phyloP scores from a whole-genome alignment of 2,329 filamentous ascomycete species.

The Teratosphaeriaceae sp. region DNA sequence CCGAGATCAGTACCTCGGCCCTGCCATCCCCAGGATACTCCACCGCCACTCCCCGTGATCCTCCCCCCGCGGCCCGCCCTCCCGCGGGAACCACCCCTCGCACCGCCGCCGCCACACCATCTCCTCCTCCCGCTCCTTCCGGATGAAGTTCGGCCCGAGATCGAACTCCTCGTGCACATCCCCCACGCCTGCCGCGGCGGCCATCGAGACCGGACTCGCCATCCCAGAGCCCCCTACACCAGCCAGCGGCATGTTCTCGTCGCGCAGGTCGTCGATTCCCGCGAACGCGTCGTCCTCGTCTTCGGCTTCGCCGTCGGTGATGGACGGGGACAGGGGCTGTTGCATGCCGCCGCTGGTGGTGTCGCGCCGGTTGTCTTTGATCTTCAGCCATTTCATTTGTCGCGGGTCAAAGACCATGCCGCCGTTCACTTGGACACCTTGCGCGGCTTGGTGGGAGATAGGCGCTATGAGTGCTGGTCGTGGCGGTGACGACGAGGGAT shows the following conservation, averaged over 20 bases:
- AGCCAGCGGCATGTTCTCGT: conserved; percentile 38
- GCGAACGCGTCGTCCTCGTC: conserved; percentile 93
- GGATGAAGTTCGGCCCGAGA: conserved; percentile 88
- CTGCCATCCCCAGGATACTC: conserved; percentile 14
- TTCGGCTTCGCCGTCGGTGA: conserved; percentile 74
- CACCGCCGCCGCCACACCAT: conserved; percentile 84
- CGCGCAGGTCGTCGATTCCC: conserved; percentile 86
- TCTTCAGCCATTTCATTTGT: conserved; percentile 95
- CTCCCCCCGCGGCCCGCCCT: conserved; percentile 56
- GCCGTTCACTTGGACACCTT: conserved; percentile 89
- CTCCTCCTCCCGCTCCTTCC: conserved; percentile 84
- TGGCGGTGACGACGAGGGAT: conserved; percentile 35
- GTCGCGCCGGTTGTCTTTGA: conserved; percentile 25
- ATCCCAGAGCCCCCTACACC: conserved; percentile 17
- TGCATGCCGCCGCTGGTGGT: no score
- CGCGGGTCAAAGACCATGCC: conserved; percentile 98
- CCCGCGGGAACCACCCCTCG: conserved; percentile 68
- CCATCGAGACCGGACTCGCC: conserved; percentile 22
- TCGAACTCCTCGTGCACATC: conserved; percentile 91
- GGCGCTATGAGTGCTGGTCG: conserved; percentile 83
- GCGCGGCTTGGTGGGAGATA: conserved; percentile 58
- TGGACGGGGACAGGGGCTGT: conserved; percentile 38
- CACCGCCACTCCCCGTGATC: conserved; percentile 62
- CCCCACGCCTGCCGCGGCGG: conserved; percentile 56
- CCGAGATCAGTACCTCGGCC: no score